Conservation (phyloP, 23 red algal genomes). For the Agarophyton chilense region DNA sequence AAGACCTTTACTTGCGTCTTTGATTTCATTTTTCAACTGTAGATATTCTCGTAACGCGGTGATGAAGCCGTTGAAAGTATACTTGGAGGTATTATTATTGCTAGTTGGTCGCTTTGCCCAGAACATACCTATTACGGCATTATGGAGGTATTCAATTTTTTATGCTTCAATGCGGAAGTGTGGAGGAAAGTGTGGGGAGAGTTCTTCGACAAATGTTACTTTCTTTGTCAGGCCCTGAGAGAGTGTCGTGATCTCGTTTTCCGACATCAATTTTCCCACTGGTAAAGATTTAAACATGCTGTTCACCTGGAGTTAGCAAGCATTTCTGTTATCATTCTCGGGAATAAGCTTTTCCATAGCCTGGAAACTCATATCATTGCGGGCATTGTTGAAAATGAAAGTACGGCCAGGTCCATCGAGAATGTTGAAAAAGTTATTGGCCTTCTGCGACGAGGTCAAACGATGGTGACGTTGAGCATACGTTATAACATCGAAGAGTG, state of each 20-base stretch:
- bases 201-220: conserved; percentile 1
- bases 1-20: too few relatives aligned
- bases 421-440: conserved; percentile 46
- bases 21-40: conserved; percentile 24
- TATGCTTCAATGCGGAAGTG: conserved; percentile 21
- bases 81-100: conserved; percentile 3
- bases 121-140: background rate
- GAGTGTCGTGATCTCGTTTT: conserved; percentile 13
- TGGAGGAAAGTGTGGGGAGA: conserved; percentile 14
- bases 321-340: background rate
- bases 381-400: conserved; percentile 56
- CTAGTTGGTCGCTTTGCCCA: conserved; percentile 41
- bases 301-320: conserved; percentile 3
- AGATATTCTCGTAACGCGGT: conserved; percentile 38
- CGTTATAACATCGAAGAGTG: conserved; percentile 10
- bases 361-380: background rate
- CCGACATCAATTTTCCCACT: conserved; percentile 41
- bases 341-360: conserved; percentile 20
- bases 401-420: too few relatives aligned
- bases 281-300: background rate
- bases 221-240: conserved; percentile 34
- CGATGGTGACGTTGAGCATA: conserved; percentile 42
- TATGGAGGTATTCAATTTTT: conserved; percentile 37
- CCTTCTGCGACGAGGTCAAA: conserved; percentile 15
- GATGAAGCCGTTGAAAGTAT: too few relatives aligned